Evolutionary conservation across 2,329 filamentous ascomycete species (phyloP), one percentile per base, ranked within the genome.

Genomic region (Beauveria medogensis): DNA sequence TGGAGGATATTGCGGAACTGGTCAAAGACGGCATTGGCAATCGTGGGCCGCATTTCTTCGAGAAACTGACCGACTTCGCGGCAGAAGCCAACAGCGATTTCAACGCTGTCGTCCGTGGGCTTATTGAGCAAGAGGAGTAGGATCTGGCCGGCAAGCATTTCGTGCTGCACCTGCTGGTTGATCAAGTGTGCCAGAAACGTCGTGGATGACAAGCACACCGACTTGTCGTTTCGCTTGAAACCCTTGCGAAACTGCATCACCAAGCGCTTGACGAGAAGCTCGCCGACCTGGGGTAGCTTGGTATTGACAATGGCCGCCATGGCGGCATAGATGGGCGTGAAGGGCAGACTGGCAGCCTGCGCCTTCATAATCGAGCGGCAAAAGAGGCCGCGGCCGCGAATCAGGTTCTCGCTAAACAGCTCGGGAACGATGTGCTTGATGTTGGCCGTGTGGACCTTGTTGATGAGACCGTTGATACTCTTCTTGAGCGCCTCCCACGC

Each of bases 401-500:
- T 82, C 68, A 99, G 76, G 72, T 99, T 99, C 80, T 99, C 94
- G 55, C 86, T 85, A 75, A 99, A 99, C 51, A 99, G 81, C 76
- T 99, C 94, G 2, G 93, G 93, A 26, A 97, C 92, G 64, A 99
- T 97, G 71, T 90, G 84, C 76, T 99, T 97, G 82, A 99, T 97
- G 74, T 99, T 99, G 40, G 90, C 91, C 60, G 93, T 90, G 75
- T 97, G 97, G 80, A 97, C 90, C 80, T 99, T 99, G 82, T 99
- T 99, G 82, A 99, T 96, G 66, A 99, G 78, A 68, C 94, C 94
- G 72, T 99, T 97, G 77, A 99, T 96, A 54, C 90, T 94, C 80
- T 99, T 99, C 79, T 99, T 99, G 70, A 99, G 79, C 14, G 93
- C 93, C 75, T 99, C 94, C 94, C 94, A 99, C 9, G 92, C 92